Conservation (phyloP, 208 protist genomes). For the Trypanosoma cruzi region DNA sequence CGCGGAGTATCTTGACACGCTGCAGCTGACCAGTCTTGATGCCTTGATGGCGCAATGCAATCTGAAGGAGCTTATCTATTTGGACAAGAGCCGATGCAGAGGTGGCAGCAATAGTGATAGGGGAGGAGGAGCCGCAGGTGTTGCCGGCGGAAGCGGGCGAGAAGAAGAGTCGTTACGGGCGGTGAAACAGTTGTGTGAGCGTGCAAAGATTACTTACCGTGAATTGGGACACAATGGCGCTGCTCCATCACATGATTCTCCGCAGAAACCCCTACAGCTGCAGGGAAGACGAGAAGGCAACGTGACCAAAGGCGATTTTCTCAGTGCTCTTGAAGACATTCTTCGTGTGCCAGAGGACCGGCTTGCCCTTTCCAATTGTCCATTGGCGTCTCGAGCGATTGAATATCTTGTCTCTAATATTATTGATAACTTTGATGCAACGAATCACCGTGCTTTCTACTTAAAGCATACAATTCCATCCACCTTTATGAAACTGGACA, state of each 20-base stretch:
- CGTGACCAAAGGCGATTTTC: not conserved
- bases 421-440: slow-evolving; percentile 69
- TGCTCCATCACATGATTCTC: slow-evolving; percentile 25
- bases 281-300: slow-evolving; percentile 25
- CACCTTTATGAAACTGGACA: slow-evolving; percentile 95
- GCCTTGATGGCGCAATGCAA: slow-evolving; percentile 81
- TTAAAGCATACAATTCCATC: slow-evolving; percentile 74
- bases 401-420: slow-evolving; percentile 52
- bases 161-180: slow-evolving; percentile 56
- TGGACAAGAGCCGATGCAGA: slow-evolving; percentile 22
- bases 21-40: slow-evolving; percentile 76
- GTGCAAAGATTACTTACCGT: slow-evolving; percentile 57
- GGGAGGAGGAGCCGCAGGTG: not conserved
- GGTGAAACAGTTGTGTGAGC: slow-evolving; percentile 83
- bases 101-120: not conserved
- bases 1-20: slow-evolving; percentile 80
- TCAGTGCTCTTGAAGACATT: slow-evolving; percentile 60
- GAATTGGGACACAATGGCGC: slow-evolving; percentile 6
- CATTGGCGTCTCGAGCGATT: slow-evolving; percentile 59
- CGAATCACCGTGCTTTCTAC: slow-evolving; percentile 80
- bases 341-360: slow-evolving; percentile 87
- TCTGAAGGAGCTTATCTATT: slow-evolving; percentile 75
- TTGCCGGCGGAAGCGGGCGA: not conserved
- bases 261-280: no score
- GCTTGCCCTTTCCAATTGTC: slow-evolving; percentile 41